Evolutionary conservation across 2,329 filamentous ascomycete species (phyloP).

Genomic region (Hypomyces perniciosus): DNA sequence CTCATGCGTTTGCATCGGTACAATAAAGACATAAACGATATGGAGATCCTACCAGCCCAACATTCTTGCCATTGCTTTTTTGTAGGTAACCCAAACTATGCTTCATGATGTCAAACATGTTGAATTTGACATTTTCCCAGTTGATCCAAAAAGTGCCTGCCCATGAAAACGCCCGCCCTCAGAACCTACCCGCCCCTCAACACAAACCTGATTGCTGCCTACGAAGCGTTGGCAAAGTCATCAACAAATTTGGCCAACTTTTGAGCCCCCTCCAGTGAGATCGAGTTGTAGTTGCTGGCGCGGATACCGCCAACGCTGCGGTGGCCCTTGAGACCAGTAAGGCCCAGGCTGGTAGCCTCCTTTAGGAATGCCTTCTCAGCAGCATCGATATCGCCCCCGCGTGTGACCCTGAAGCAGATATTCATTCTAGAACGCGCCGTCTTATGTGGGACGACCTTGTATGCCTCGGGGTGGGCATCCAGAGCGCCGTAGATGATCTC

Average conservation of each 20-base stretch:
- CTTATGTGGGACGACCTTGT: slow-evolving; percentile 70
- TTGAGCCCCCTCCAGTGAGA: slow-evolving; percentile 60
- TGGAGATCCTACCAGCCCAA: background rate
- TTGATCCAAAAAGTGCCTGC: background rate
- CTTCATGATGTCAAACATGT: slow-evolving; percentile 1
- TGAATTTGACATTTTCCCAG: slow-evolving; percentile 3
- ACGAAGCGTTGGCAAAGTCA: slow-evolving; percentile 40
- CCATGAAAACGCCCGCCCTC: background rate
- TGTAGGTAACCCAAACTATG: background rate
- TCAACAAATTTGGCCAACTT: slow-evolving; percentile 61
- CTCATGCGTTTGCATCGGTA: background rate
- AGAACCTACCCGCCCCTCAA: background rate
- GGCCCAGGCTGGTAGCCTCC: slow-evolving; percentile 54
- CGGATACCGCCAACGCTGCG: slow-evolving; percentile 81
- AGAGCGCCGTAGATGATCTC: slow-evolving; percentile 68
- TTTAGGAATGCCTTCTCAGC: slow-evolving; percentile 77
- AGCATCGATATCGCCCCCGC: slow-evolving; percentile 54
- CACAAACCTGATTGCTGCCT: background rate
- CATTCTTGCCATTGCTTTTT: too few relatives aligned
- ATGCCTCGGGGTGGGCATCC: slow-evolving; percentile 67
- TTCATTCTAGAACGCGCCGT: slow-evolving; percentile 82
- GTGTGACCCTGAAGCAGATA: slow-evolving; percentile 76
- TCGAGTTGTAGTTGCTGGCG: slow-evolving; percentile 84
- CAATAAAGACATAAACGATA: background rate
- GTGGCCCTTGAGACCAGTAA: slow-evolving; percentile 84